Evolutionary conservation across 1,284 basidiomycete species (phyloP), one percentile per base, ranked within the genome.

Genomic region (Ustilago loliicola): DNA sequence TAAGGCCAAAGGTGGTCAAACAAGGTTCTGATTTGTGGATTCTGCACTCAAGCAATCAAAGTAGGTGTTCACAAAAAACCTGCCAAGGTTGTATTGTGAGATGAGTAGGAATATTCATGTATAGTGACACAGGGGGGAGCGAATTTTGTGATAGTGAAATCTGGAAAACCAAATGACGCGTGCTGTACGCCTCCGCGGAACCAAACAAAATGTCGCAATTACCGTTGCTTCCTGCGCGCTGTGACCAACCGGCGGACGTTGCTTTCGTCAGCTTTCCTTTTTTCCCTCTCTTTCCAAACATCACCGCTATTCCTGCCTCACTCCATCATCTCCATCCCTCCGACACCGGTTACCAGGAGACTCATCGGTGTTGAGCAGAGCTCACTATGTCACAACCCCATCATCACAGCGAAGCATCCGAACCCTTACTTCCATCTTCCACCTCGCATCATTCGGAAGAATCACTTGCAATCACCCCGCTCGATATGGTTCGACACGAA

Each of bases 401-500:
- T 9, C 34, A 13, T 36, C 34, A 36, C 10, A 27, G 23, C 45
- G 58, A 57, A 42, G 52, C 27, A 21, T 51, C 57, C 11, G 42
- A 61, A 30, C 69, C 69, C 13, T 34, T 72, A 1, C 64, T 72
- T 19, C 60, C 60, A 11, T 42, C 64, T n/a, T 34, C 63, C 6
- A 2, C 38, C 23, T 3, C 57, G 27, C 54, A 17, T 11, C 55
- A 50, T 13, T 23, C 42, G 17, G 25, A 29, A 34, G 42, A 61
- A 23, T 19, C 47, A 3, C 47, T 51, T 29, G 7, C 27, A 17
- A 27, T 61, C 0, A 64, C 61, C 11, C 61, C 71, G 4, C 4
- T 68, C 29, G 58, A 45, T 25, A 76, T 76, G 73, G 65, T 76
- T 27, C 64, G 57, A 5, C 25, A 48, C 2, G 73, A 76, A 32